phyloP scores from a whole-genome alignment of 495 filamentous ascomycete species.

The Neurospora sp. region DNA sequence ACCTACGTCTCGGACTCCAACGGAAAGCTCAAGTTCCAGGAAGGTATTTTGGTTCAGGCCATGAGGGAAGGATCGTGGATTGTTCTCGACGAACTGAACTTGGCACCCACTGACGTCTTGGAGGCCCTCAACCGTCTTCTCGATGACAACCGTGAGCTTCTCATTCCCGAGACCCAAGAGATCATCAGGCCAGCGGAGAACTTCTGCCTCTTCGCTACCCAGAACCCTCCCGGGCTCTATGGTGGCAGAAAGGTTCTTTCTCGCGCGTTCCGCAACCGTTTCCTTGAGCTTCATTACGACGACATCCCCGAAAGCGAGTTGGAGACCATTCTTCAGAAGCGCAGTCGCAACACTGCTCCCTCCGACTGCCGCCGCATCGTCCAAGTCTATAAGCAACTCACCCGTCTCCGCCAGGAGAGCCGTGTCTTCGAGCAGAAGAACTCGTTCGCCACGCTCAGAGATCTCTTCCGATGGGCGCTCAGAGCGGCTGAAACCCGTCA shows the following conservation, averaged over 20 bases:
- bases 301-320: constrained; percentile 95
- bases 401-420: constrained; percentile 75
- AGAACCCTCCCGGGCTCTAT: constrained; percentile 93
- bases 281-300: constrained; percentile 94
- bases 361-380: constrained; percentile 88
- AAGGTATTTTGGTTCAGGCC: constrained; percentile 88
- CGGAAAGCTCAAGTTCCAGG: constrained; percentile 80
- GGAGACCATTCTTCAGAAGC: constrained; percentile 80
- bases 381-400: constrained; percentile 85
- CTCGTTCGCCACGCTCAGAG: constrained; percentile 91
- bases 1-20: constrained; percentile 81
- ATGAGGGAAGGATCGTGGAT: constrained; percentile 94
- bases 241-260: constrained; percentile 89
- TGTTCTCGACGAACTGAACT: constrained; percentile 91
- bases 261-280: constrained; percentile 90
- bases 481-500: constrained; percentile 75
- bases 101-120: constrained; percentile 91
- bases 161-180: constrained; percentile 96
- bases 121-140: constrained; percentile 91
- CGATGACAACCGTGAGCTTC: constrained; percentile 94
- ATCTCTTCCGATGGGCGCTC: constrained; percentile 95
- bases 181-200: constrained; percentile 80
- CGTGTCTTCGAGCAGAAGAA: constrained; percentile 94
- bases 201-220: constrained; percentile 99
- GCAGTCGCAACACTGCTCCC: constrained; percentile 75